Evolutionary conservation across 1,284 basidiomycete genomes (phyloP).

Genomic region (Tilletia indica): DNA sequence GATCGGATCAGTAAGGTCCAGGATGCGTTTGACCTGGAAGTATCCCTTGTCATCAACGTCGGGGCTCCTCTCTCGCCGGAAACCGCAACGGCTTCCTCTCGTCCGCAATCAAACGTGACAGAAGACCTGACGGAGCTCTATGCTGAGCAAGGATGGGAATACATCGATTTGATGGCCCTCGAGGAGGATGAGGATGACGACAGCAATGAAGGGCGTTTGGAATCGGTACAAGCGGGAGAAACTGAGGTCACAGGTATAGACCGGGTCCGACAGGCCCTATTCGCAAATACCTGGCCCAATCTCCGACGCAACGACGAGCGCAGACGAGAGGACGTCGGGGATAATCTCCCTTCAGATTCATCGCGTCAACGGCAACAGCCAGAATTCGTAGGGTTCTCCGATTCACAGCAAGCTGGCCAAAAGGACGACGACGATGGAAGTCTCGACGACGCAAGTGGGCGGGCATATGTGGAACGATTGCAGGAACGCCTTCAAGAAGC

Average conservation of each 20-base stretch:
- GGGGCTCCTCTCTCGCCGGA: constrained; percentile 20
- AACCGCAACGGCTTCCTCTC: constrained; percentile 13
- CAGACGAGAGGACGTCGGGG: neutral
- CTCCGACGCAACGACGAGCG: constrained; percentile 31
- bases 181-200: constrained; percentile 25
- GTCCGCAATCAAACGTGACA: neutral
- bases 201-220: neutral
- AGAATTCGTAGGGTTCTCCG: neutral
- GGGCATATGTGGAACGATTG: neutral
- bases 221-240: constrained; percentile 12
- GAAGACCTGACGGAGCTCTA: constrained; percentile 38
- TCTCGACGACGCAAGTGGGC: neutral
- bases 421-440: neutral
- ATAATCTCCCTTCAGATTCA: too few species aligned
- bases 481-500: neutral
- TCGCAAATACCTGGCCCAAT: constrained; percentile 44
- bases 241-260: constrained; percentile 37
- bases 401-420: neutral
- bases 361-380: neutral
- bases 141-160: constrained; percentile 45
- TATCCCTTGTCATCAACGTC: constrained; percentile 24
- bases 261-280: constrained; percentile 40
- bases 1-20: neutral
- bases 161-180: constrained; percentile 27
- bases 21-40: constrained; percentile 26